phyloP scores from a whole-genome alignment of 1,284 basidiomycete species.

The Ceratobasidium sp. region DNA sequence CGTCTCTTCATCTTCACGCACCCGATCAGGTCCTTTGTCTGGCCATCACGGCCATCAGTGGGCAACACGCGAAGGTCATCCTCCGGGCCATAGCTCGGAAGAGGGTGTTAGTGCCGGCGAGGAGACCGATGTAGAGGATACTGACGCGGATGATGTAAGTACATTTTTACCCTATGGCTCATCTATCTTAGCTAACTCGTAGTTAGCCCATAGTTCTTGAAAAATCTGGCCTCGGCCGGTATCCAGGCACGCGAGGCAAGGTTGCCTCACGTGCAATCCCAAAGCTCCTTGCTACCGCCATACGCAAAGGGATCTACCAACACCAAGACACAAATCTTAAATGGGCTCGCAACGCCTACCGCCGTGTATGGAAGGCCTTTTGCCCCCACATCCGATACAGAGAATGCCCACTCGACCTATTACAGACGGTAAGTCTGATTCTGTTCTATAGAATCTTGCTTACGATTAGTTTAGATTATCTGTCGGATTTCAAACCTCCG shows the following conservation, averaged over 20 bases:
- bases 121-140: background rate
- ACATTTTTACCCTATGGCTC: background rate
- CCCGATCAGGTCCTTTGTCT: background rate
- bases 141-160: background rate
- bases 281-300: background rate
- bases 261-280: constrained; percentile 1
- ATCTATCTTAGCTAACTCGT: background rate
- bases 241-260: background rate
- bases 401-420: background rate
- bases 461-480: background rate
- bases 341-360: background rate
- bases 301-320: background rate
- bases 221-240: background rate
- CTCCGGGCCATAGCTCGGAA: background rate
- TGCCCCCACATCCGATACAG: background rate
- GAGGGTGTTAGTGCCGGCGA: background rate
- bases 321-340: background rate
- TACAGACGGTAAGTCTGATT: background rate
- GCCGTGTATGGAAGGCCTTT: background rate
- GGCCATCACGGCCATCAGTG: background rate
- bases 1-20: background rate
- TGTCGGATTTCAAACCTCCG: background rate
- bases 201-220: no score
- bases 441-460: background rate
- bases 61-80: no score